phyloP scores from a whole-genome alignment of 768 basidiomycete species.

The Mycena filopes region DNA sequence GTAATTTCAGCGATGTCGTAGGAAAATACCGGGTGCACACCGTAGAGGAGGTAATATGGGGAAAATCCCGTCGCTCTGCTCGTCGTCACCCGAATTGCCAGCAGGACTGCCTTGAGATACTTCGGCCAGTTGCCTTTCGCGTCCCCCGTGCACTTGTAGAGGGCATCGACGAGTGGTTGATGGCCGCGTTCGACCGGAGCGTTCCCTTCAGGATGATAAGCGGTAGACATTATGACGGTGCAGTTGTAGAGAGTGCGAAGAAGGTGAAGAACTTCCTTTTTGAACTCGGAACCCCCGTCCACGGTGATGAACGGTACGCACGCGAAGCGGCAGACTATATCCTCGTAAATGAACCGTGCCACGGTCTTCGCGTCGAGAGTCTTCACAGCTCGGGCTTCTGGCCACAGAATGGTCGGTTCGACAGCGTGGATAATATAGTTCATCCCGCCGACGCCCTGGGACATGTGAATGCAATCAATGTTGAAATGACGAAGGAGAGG shows the following conservation, averaged over 20 bases:
- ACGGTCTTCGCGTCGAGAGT: conserved; percentile 26
- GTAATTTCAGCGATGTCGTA: conserved; percentile 44
- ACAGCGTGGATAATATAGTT: conserved; percentile 40
- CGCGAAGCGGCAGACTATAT: conserved; percentile 40
- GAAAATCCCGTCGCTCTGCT: conserved; percentile 42
- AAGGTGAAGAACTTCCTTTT: conserved; percentile 27
- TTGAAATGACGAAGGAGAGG: conserved; percentile 39
- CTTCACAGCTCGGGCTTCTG: conserved; percentile 33
- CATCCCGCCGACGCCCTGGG: conserved; percentile 29
- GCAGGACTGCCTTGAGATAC: conserved; percentile 26
- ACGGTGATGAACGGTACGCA: conserved; percentile 33
- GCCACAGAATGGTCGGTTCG: conserved; percentile 35
- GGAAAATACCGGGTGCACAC: conserved; percentile 41
- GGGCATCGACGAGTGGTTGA: not conserved
- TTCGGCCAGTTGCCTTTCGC: not conserved
- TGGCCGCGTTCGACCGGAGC: not conserved
- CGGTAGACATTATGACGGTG: not conserved
- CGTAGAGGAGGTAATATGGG: conserved; percentile 45
- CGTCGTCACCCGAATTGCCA: conserved; percentile 40
- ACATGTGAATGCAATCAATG: conserved; percentile 45
- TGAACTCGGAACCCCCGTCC: conserved; percentile 46
- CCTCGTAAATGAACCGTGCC: conserved; percentile 43
- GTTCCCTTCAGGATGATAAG: conserved; percentile 4
- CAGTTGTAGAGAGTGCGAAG: not conserved
- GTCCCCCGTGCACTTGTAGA: not conserved